Evolutionary conservation across 495 filamentous ascomycete species (phyloP).

Genomic region (Diplogelasinospora grovesii): DNA sequence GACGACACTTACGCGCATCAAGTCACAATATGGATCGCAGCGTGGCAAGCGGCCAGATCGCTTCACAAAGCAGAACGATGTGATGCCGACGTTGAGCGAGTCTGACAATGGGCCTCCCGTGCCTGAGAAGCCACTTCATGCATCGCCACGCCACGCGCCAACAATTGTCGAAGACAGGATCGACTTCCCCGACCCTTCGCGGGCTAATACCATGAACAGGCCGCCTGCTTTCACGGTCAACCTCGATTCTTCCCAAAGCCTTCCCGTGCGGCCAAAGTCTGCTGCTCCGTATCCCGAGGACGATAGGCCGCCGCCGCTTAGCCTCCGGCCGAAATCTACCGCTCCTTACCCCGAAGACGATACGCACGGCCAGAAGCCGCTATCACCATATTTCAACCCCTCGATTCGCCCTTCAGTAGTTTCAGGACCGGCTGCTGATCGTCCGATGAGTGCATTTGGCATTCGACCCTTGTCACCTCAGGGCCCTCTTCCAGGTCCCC

Average conservation of each 20-base stretch:
- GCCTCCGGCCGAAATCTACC: slow-evolving; percentile 27
- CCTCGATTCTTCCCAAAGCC: slow-evolving; percentile 25
- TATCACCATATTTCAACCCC: slow-evolving; percentile 30
- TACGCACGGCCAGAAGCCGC: slow-evolving; percentile 19
- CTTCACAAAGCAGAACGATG: slow-evolving; percentile 40
- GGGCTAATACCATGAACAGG: slow-evolving; percentile 35
- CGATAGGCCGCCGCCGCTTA: slow-evolving; percentile 43
- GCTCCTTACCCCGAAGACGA: slow-evolving; percentile 52
- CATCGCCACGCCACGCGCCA: slow-evolving; percentile 16
- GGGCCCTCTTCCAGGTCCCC: no score
- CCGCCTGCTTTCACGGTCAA: slow-evolving; percentile 42
- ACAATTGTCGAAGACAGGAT: slow-evolving; percentile 30
- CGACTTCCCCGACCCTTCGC: slow-evolving; percentile 67
- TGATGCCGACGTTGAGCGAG: slow-evolving; percentile 47
- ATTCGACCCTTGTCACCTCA: slow-evolving; percentile 41
- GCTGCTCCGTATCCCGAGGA: slow-evolving; percentile 63
- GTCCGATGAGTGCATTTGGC: slow-evolving; percentile 62
- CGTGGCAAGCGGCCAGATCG: slow-evolving; percentile 63
- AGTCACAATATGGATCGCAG: slow-evolving; percentile 85
- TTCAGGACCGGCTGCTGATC: slow-evolving; percentile 42
- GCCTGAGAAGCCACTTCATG: slow-evolving; percentile 16
- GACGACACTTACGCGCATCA: slow-evolving; percentile 81
- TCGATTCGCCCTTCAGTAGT: slow-evolving; percentile 28
- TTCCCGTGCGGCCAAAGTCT: slow-evolving; percentile 40
- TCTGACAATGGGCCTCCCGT: slow-evolving; percentile 6